Evolutionary conservation across 805 yeast species (phyloP).

Genomic region (Teunomyces stri): DNA sequence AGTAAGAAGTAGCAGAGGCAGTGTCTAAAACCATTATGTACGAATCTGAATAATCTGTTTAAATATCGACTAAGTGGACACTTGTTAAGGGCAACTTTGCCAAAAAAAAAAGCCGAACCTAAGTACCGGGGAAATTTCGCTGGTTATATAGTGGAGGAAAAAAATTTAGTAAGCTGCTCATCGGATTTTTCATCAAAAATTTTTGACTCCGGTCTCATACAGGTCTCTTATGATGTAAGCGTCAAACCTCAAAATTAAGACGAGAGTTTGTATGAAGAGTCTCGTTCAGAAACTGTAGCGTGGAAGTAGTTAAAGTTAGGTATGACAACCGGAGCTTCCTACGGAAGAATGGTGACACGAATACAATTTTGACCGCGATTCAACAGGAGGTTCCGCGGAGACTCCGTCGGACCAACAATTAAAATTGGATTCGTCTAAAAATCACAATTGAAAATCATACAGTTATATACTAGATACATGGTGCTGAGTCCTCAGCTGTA

Average conservation of each 20-base stretch:
- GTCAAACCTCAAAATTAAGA: not conserved
- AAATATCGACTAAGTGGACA: slow-evolving; percentile 1
- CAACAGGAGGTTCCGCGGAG: not conserved
- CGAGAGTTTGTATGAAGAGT: not conserved
- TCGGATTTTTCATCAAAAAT: slow-evolving; percentile 5
- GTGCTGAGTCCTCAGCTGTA: too few relatives aligned
- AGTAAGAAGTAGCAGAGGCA: slow-evolving; percentile 64
- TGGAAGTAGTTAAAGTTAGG: too few relatives aligned
- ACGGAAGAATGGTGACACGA: too few relatives aligned
- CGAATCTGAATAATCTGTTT: slow-evolving; percentile 3
- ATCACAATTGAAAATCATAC: too few relatives aligned
- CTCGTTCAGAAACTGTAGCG: not conserved
- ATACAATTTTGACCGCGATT: too few relatives aligned
- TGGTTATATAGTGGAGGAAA: slow-evolving; percentile 7
- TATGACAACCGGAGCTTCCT: too few relatives aligned
- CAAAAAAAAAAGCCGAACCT: slow-evolving; percentile 33
- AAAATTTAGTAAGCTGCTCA: slow-evolving; percentile 5
- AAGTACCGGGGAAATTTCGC: slow-evolving; percentile 3
- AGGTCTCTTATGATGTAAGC: not conserved
- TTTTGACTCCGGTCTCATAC: slow-evolving; percentile 8
- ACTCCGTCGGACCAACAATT: not conserved
- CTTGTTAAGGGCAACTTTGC: slow-evolving; percentile 37
- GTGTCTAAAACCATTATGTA: slow-evolving; percentile 36
- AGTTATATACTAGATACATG: too few relatives aligned
- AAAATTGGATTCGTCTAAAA: too few relatives aligned